Evolutionary conservation across 2,329 filamentous ascomycete species (phyloP).

Genomic region (Neopestalotiopsis clavispora): DNA sequence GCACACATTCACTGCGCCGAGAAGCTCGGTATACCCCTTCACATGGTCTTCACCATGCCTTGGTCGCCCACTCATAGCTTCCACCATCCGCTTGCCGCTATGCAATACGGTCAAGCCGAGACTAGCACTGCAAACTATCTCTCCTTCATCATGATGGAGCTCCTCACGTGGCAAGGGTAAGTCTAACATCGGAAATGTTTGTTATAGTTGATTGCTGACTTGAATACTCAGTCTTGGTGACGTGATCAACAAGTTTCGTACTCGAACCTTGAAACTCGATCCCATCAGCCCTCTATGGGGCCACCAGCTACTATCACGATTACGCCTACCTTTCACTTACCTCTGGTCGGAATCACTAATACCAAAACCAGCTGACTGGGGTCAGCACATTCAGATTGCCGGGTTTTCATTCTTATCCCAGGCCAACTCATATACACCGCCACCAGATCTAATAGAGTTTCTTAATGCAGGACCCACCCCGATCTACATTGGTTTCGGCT

Average conservation of each 20-base stretch:
- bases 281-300: constrained; percentile 69
- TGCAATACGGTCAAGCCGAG: constrained; percentile 12
- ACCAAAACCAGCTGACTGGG: constrained; percentile 70
- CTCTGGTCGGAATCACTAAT: constrained; percentile 72
- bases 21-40: constrained; percentile 52
- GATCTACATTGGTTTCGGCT: constrained; percentile 71
- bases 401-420: constrained; percentile 67
- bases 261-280: constrained; percentile 65
- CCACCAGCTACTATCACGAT: constrained; percentile 64
- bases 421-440: constrained; percentile 57
- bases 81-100: constrained; percentile 65
- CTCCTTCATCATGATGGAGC: constrained; percentile 71
- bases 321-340: constrained; percentile 71
- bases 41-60: constrained; percentile 68
- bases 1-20: constrained; percentile 58
- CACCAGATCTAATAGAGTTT: constrained; percentile 50
- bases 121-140: constrained; percentile 70
- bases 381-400: constrained; percentile 60
- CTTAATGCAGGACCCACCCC: constrained; percentile 54
- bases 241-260: constrained; percentile 67
- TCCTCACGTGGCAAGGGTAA: constrained; percentile 75
- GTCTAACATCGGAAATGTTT: constrained; percentile 1
- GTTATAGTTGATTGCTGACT: not conserved
- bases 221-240: constrained; percentile 60
- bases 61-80: constrained; percentile 74